Percentiles rank a stretch among this genome's conserved stretches.
Conservation (phyloP, 495 filamentous ascomycete genomes). For the Penicillium pancosmium region DNA sequence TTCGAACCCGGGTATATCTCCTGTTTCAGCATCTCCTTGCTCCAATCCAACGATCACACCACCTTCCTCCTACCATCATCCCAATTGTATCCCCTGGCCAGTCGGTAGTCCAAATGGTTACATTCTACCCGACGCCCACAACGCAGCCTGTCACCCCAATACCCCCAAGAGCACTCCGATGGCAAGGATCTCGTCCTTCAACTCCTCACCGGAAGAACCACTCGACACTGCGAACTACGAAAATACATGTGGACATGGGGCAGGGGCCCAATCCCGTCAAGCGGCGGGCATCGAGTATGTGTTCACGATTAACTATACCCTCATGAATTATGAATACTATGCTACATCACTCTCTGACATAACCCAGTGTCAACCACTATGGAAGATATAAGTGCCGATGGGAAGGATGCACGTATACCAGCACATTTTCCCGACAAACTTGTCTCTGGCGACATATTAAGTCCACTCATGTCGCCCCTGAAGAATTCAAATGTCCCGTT, state of each 20-base stretch:
- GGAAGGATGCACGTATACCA: constrained; percentile 19
- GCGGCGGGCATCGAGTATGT: neutral
- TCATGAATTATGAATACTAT: neutral
- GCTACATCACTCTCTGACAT: neutral
- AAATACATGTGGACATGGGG: neutral
- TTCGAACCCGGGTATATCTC: neutral
- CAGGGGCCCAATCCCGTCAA: neutral
- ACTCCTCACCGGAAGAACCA: neutral
- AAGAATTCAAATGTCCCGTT: constrained; percentile 13
- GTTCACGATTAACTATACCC: neutral
- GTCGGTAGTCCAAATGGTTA: neutral
- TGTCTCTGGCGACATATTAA: constrained; percentile 24
- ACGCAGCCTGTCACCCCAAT: neutral
- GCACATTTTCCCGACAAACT: constrained; percentile 16
- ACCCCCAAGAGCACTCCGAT: neutral
- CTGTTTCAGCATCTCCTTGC: neutral
- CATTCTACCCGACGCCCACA: neutral
- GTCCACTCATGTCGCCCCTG: constrained; percentile 19
- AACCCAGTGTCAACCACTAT: neutral
- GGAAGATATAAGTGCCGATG: constrained; percentile 16
- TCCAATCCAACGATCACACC: neutral
- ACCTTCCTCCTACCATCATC: neutral
- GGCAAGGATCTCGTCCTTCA: neutral
- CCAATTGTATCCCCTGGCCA: neutral
- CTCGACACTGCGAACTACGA: neutral